phyloP scores from a whole-genome alignment of 768 basidiomycete genomes.

The Trametes maxima region DNA sequence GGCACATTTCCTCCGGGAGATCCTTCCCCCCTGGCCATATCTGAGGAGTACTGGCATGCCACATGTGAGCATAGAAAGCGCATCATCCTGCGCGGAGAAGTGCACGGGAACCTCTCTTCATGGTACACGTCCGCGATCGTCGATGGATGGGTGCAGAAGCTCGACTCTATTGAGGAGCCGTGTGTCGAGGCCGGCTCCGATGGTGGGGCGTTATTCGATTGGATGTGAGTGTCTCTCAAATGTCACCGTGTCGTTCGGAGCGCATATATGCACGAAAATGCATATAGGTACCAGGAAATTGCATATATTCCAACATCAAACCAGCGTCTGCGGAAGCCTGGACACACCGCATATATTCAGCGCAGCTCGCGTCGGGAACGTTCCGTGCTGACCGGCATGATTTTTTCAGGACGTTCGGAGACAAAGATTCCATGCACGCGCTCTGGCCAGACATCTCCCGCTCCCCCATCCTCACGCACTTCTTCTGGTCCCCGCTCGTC shows the following conservation, averaged over 20 bases:
- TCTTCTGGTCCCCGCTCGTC: conserved; percentile 29
- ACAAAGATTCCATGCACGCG: conserved; percentile 15
- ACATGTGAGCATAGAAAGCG: conserved; percentile 41
- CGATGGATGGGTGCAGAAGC: conserved; percentile 43
- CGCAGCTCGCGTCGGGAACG: background rate
- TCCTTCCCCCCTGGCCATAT: conserved; percentile 38
- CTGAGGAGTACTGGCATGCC: conserved; percentile 39
- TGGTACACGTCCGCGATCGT: conserved; percentile 34
- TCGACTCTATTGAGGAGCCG: conserved; percentile 39
- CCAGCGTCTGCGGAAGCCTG: too few species aligned
- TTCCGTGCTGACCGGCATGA: too few species aligned
- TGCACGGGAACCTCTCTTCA: conserved; percentile 33
- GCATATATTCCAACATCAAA: too few species aligned
- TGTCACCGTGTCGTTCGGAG: background rate
- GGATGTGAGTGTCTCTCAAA: conserved; percentile 31
- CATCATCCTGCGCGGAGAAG: conserved; percentile 29
- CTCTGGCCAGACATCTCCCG: conserved; percentile 15
- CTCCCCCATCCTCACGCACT: conserved; percentile 27
- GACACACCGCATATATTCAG: too few species aligned
- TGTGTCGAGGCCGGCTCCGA: conserved; percentile 41
- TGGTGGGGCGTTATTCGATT: conserved; percentile 36
- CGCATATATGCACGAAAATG: background rate
- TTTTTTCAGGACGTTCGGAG: conserved; percentile 17
- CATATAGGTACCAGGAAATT: too few species aligned
- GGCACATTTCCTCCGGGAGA: conserved; percentile 39